These are phyloP conservation scores for Diaporthe amygdali DNA, from an alignment of 2,329 filamentous ascomycete genomes.

Conservation along the genomic window DNA sequence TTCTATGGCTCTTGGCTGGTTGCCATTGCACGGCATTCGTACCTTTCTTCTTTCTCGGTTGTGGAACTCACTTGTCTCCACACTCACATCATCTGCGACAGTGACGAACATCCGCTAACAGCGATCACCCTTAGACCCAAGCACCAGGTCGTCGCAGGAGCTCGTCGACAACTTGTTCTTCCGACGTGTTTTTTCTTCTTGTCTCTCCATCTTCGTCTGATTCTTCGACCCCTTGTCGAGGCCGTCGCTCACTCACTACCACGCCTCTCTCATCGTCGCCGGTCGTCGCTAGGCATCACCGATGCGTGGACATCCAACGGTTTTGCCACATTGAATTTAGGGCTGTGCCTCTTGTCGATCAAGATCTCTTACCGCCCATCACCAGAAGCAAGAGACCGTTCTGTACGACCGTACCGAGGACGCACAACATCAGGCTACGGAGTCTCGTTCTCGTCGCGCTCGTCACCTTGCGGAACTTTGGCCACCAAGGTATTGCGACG, in stretches of 20 bases:
- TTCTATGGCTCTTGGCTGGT: slow-evolving; percentile 19
- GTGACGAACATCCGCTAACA: slow-evolving; percentile 6
- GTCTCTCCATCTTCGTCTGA: background rate
- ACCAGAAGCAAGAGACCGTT: background rate
- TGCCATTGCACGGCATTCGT: background rate
- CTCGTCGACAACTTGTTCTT: background rate
- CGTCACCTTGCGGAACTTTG: slow-evolving; percentile 16
- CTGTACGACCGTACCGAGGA: background rate
- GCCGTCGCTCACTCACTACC: background rate
- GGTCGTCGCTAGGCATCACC: background rate
- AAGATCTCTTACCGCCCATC: background rate
- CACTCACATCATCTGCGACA: background rate
- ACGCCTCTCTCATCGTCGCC: background rate
- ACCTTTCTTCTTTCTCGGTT: slow-evolving; percentile 23
- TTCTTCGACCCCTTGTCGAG: background rate
- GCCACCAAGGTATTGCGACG: slow-evolving; percentile 14
- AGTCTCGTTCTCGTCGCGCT: slow-evolving; percentile 21
- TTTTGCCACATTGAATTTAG: background rate
- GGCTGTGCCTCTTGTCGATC: slow-evolving; percentile 5
- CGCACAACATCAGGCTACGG: slow-evolving; percentile 17
- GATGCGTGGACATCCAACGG: background rate
- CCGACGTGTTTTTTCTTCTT: background rate
- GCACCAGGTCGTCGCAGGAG: background rate
- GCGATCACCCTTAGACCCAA: slow-evolving; percentile 5
- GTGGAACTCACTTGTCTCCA: slow-evolving; percentile 2